Conservation (phyloP, 2,329 filamentous ascomycete genomes). For the Rachicladosporium sp. region DNA sequence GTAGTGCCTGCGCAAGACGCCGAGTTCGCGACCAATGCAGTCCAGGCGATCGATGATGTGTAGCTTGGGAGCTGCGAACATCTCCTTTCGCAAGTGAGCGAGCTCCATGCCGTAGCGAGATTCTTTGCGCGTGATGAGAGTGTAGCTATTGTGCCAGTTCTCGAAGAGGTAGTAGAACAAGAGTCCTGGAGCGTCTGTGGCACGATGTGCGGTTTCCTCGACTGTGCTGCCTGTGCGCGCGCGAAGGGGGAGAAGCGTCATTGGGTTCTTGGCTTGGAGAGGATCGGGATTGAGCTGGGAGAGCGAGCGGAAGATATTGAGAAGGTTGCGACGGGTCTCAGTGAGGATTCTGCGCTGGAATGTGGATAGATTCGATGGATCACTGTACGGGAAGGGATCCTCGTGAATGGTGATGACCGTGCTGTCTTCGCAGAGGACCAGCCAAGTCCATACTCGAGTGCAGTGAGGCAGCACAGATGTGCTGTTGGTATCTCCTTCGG, state of each 20-base stretch:
- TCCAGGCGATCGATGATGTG: conserved; percentile 42
- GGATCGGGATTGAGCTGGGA: conserved; percentile 39
- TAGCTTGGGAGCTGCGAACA: conserved; percentile 40
- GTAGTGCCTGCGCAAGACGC: conserved; percentile 49
- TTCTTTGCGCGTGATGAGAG: conserved; percentile 39
- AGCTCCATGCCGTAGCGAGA: conserved; percentile 37
- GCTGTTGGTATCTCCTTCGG: not conserved
- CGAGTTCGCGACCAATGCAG: conserved; percentile 47
- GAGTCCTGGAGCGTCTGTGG: conserved; percentile 45
- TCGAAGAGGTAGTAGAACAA: conserved; percentile 58
- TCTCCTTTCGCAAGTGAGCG: conserved; percentile 33
- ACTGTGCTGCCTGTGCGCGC: conserved; percentile 32
- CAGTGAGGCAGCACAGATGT: conserved; percentile 15
- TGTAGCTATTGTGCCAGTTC: conserved; percentile 50
- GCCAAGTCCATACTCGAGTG: conserved; percentile 54
- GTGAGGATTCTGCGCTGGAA: conserved; percentile 36
- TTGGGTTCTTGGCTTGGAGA: conserved; percentile 23
- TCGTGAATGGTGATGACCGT: conserved; percentile 62
- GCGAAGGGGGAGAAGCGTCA: conserved; percentile 33
- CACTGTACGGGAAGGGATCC: conserved; percentile 31
- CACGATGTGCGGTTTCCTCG: conserved; percentile 33
- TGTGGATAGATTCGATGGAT: conserved; percentile 24
- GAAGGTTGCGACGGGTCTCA: conserved; percentile 44
- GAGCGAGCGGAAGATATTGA: conserved; percentile 49
- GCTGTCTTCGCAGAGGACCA: conserved; percentile 55